Conservation (phyloP, 1,284 basidiomycete species). For the Takashimella koratensis region DNA sequence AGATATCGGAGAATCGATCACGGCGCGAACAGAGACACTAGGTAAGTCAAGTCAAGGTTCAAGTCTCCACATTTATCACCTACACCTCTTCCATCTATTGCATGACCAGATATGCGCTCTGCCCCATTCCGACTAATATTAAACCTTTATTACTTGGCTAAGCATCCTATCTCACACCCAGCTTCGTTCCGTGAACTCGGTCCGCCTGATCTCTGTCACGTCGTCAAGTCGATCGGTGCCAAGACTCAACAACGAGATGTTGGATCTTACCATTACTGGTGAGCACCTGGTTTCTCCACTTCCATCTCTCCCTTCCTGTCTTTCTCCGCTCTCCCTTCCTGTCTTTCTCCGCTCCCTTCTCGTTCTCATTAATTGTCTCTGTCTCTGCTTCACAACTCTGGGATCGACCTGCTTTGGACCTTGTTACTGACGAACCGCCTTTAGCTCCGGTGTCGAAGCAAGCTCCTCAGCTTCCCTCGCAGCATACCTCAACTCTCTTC, state of each 20-base stretch:
- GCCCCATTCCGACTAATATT: not conserved
- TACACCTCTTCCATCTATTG: too few species aligned
- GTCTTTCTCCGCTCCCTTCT: not conserved
- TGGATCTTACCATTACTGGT: conserved; percentile 83
- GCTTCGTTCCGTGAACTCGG: conserved; percentile 94
- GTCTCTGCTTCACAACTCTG: too few species aligned
- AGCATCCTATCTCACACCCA: conserved; percentile 49
- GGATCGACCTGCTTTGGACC: too few species aligned
- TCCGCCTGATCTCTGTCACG: conserved; percentile 93
- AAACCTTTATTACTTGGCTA: conserved; percentile 2
- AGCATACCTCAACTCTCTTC: conserved; percentile 96
- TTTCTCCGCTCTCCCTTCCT: not conserved
- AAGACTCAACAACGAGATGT: conserved; percentile 79
- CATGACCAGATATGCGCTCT: too few species aligned
- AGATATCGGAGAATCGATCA: conserved; percentile 83
- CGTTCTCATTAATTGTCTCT: too few species aligned
- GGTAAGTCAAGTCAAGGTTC: too few species aligned
- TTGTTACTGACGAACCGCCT: too few species aligned
- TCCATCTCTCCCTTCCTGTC: not conserved
- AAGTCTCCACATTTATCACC: too few species aligned
- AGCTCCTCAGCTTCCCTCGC: conserved; percentile 95
- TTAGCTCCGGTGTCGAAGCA: conserved; percentile 88
- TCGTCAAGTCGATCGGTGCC: conserved; percentile 80
- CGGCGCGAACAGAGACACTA: conserved; percentile 86
- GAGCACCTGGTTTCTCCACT: too few species aligned